Base-by-base conservation (phyloP, 768 basidiomycete genomes). In the Boletus pseudopeckii region DNA sequence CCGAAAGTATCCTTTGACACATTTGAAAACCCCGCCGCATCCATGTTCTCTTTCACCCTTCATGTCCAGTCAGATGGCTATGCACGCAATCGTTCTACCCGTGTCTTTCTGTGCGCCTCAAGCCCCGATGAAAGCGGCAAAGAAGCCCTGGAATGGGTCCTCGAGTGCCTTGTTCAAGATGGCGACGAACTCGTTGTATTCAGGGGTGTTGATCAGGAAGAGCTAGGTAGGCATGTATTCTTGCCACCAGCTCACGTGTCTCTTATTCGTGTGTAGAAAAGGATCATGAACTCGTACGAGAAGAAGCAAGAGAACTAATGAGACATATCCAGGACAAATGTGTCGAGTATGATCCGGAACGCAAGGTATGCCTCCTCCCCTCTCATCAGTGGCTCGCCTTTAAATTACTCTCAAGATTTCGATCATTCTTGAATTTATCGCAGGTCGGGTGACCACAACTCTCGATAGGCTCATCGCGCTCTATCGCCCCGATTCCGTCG, bases 171-270 rank as follows among this genome's bases (percentile, higher is more conserved):
- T 11, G 83, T 87, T 8, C 87, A 90, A 69, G 88, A 91, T 52
- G 90, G 91, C 2, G 96, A 98, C 67, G 96, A 98, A 71, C 74
- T 98, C 20, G 85, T 99, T 52, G 88, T 98, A 9, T 90, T 91
- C 53, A 77, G 96, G 36, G 96, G 96, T 1, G 82, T 96, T 14
- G 93, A 96, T 57, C 82, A 89, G 56, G 94, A 93, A 34, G 89
- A 87, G 33, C 72, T 92, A 26, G 87, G 91, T 92, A 56, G 33
- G 82, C 32, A 2, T 41, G 8, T 15, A 30, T 45, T 28, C 14
- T 24, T 9, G 1, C 41, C 26, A 14, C 9, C 2, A 15, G n/a
- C 41, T 22, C n/a, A 33, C 38, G 8, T 45, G 7, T 8, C 17
- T 28, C 52, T 58, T 13, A 59, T 40, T 39, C 34, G 6, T 20